Percentiles rank a stretch among this genome's conserved stretches.
phyloP scores from a whole-genome alignment of 768 basidiomycete genomes.

The Austroboletus eburneus region DNA sequence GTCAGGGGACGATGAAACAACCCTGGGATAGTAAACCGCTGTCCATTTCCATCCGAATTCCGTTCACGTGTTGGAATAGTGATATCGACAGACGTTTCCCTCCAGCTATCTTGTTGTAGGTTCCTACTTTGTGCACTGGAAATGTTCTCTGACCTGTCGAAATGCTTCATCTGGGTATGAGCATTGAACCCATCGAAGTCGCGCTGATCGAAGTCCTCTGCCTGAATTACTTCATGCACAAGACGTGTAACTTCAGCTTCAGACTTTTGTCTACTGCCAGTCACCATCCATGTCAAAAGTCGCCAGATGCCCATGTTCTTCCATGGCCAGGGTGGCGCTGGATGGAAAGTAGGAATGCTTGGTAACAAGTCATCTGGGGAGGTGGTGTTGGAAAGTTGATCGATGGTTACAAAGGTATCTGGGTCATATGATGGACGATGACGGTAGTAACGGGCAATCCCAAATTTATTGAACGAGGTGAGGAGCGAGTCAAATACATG shows the following conservation, averaged over 20 bases:
- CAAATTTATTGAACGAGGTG: neutral
- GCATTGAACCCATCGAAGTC: neutral
- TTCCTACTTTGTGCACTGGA: too few relatives aligned
- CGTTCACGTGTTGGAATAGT: neutral
- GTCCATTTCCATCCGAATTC: neutral
- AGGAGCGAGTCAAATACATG: neutral
- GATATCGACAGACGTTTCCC: neutral
- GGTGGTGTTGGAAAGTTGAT: neutral
- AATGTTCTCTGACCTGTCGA: neutral
- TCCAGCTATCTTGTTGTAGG: neutral
- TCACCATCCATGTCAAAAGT: neutral
- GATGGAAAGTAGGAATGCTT: neutral
- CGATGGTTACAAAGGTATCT: neutral
- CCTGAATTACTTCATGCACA: neutral
- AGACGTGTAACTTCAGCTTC: neutral
- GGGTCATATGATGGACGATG: neutral
- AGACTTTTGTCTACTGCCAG: neutral
- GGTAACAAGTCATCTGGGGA: too few relatives aligned
- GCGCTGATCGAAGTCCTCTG: neutral
- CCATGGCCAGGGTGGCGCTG: constrained; percentile 10
- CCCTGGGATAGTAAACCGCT: neutral
- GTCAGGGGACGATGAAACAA: neutral
- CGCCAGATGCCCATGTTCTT: constrained; percentile 5
- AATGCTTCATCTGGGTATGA: neutral
- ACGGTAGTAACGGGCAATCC: neutral